Base-by-base conservation (phyloP, 73 alveolate species). In the Paramecium pentaurelia region DNA sequence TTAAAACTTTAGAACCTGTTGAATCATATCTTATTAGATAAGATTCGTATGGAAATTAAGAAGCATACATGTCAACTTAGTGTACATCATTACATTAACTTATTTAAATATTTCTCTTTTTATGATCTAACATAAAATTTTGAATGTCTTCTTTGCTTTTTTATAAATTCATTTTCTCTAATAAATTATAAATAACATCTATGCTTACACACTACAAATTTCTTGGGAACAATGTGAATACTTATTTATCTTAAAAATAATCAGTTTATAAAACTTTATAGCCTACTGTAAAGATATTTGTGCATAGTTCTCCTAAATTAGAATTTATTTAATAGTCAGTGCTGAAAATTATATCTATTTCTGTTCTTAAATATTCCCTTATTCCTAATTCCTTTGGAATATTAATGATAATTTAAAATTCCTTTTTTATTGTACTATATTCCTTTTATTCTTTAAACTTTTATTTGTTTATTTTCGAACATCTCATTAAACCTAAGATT, bases 11-110 rank as follows among this genome's bases (percentile, higher is more conserved):
- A 11, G 71, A 45, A 14, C 91, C 91, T 27, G 32, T 28, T 0
- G 40, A 22, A 42, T 42, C 47, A 20, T 32, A 49, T 80, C 51
- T 80, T 44, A 25, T 25, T 44, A 80, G 5, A 32, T 80, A 80
- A 47, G 75, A 80, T 80, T 80, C 91, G 44, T 20, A 80, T 25
- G 91, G 91, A 80, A 14, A 80, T 45, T 80, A 27, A n/a, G 44
- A 42, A 18, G 91, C 91, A 45, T 80, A 80, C 32, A 8, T 25
- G n/a, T 80, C 71, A 40, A 80, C 22, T 1, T 27, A 45, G 14
- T 38, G 3, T 20, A 42, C 7, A 47, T 80, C 77, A 14, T 28
- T 45, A 8, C 49, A 42, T 80, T 8, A 36, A 22, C 77, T 27
- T 7, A 40, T 73, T 49, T 80, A 20, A 28, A 45, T 27, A 11